phyloP scores from a whole-genome alignment of 2,329 filamentous ascomycete species.

The Fusarium oxysporum region DNA sequence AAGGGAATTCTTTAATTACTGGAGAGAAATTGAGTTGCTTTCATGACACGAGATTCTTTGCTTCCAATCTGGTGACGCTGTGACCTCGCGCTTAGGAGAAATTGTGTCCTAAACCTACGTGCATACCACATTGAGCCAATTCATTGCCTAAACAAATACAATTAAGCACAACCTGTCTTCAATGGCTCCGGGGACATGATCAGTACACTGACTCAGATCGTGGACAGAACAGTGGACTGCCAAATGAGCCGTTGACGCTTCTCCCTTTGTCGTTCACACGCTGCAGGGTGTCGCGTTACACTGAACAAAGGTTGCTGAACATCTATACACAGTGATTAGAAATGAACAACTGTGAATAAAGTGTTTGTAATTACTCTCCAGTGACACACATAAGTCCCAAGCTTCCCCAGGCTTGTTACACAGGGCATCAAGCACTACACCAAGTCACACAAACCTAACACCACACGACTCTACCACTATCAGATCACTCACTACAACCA shows the following conservation, averaged over 20 bases:
- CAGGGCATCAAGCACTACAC: background rate
- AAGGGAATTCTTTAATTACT: too few species aligned
- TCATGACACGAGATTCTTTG: background rate
- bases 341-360: background rate
- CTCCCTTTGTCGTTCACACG: background rate
- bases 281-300: background rate
- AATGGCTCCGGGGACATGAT: background rate
- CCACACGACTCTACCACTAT: too few species aligned
- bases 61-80: background rate
- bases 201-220: too few species aligned
- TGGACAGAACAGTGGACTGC: background rate
- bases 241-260: background rate
- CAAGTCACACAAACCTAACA: background rate
- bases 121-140: rapidly evolving
- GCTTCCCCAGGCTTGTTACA: background rate
- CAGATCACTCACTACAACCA: too few species aligned
- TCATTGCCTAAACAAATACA: rapidly evolving
- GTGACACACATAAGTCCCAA: background rate
- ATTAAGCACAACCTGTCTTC: rapidly evolving
- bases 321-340: rapidly evolving
- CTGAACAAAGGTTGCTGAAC: background rate
- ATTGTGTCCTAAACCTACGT: rapidly evolving
- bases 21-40: background rate
- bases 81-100: background rate
- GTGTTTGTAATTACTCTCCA: rapidly evolving